Base-by-base conservation (phyloP, 1,284 basidiomycete species). In the Puccinia coronata region DNA sequence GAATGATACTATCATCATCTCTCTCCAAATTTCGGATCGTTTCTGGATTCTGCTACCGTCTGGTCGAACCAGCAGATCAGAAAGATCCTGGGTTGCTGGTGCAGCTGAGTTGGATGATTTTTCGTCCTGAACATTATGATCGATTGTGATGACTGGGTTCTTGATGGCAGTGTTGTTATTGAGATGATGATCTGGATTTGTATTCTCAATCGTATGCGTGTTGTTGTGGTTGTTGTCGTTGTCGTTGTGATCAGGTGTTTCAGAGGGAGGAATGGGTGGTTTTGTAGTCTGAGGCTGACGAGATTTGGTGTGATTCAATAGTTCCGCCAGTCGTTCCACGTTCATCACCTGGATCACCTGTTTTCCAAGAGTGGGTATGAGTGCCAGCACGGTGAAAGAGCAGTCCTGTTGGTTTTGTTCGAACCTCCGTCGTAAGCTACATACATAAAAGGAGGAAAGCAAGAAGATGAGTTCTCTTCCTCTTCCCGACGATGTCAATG, bases 361-460 rank as follows among this genome's bases (percentile, higher is more conserved):
- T 23, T 90, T 88, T 0, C 91, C 90, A 14, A 96, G 89, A 0
- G 92, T 92, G 0, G 93, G 92, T 12, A 96, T 87, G 47, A 95
- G 89, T 0, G 92, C 91, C 85, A 93, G 90, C 55, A 93, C 88
- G 0, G 93, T 95, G 85, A 92, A 96, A 16, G 91, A 90, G 67
- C 91, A 90, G 85, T 96, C 92, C 82, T 94, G 91, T 83, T 93
- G 92, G 74, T 92, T 94, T 84, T 93, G 91, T 59, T 90, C 88
- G 86, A 95, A 96, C 57, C 95, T 88, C 70, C 91, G 88, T 72
- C 91, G 89, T 36, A 96, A 88, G 84, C 93, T 47, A n/a, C n/a
- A n/a, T n/a, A n/a, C n/a, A n/a, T n/a, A n/a, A n/a, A n/a, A n/a
- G n/a, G n/a, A n/a, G n/a, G n/a, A n/a, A n/a, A n/a, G n/a, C n/a